phyloP scores from a whole-genome alignment of 2,329 filamentous ascomycete species.

The Cercospora sojina region DNA sequence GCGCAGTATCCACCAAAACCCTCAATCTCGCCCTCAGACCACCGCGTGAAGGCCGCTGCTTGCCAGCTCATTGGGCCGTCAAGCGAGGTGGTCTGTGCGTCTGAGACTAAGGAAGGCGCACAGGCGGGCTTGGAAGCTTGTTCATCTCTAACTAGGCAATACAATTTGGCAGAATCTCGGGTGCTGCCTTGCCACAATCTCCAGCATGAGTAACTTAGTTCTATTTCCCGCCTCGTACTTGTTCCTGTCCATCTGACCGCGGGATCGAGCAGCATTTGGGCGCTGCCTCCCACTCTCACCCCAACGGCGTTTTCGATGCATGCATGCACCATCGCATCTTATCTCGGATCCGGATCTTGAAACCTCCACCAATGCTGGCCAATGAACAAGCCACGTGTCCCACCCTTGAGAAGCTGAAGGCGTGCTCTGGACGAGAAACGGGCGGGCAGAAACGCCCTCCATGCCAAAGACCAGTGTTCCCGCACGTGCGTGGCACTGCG shows the following conservation, averaged over 20 bases:
- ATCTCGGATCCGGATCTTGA: background rate
- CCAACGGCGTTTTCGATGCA: background rate
- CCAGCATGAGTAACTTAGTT: background rate
- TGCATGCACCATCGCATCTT: background rate
- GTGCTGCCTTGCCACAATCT: background rate
- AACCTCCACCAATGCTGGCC: background rate
- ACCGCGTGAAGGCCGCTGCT: no score
- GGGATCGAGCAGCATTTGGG: background rate
- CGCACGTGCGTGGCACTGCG: background rate
- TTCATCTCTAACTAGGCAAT: background rate
- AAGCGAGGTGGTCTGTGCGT: no score
- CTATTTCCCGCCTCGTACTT: background rate
- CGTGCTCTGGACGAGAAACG: background rate
- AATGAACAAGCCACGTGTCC: slow-evolving; percentile 6
- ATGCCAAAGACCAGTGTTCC: background rate
- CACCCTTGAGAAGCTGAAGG: background rate
- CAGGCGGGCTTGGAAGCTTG: background rate
- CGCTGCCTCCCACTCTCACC: background rate
- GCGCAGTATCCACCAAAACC: no score
- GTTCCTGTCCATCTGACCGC: background rate
- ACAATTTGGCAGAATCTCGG: background rate
- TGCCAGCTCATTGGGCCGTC: no score
- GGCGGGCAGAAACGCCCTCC: background rate
- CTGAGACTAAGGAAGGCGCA: no score
- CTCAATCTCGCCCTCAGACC: no score